These are phyloP conservation scores for Puccinia novopanici DNA, from an alignment of 1,284 basidiomycete genomes.

Conservation along the genomic window DNA sequence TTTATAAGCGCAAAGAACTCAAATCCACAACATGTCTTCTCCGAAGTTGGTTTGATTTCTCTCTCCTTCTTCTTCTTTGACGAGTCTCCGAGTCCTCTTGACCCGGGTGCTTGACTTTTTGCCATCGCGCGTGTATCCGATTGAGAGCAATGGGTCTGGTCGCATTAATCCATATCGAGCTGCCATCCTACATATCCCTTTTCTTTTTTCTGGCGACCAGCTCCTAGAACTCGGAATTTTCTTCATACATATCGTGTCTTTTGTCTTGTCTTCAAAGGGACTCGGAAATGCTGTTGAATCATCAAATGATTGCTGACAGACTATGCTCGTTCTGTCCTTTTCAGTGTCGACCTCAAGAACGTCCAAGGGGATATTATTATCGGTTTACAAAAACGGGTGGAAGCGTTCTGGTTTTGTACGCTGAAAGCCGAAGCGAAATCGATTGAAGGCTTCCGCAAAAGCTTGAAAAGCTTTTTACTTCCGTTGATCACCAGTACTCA, in stretches of 20 bases:
- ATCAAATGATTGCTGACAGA: neutral
- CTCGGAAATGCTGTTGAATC: no score
- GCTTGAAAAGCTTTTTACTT: conserved; percentile 25
- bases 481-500: conserved; percentile 44
- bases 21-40: neutral
- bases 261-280: no score
- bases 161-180: neutral
- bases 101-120: neutral
- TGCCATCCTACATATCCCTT: neutral
- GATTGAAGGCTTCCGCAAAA: conserved; percentile 33
- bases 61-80: neutral
- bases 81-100: neutral
- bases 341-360: conserved; percentile 44
- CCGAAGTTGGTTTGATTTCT: neutral
- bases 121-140: neutral
- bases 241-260: no score
- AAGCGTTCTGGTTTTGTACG: conserved; percentile 37
- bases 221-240: no score
- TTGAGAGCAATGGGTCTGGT: no score
- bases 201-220: no score
- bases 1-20: neutral
- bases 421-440: conserved; percentile 26
- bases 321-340: neutral
- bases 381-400: conserved; percentile 45
- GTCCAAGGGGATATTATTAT: conserved; percentile 49